Conservation (phyloP, 1,284 basidiomycete species). For the Apiotrichum veenhuisii region DNA sequence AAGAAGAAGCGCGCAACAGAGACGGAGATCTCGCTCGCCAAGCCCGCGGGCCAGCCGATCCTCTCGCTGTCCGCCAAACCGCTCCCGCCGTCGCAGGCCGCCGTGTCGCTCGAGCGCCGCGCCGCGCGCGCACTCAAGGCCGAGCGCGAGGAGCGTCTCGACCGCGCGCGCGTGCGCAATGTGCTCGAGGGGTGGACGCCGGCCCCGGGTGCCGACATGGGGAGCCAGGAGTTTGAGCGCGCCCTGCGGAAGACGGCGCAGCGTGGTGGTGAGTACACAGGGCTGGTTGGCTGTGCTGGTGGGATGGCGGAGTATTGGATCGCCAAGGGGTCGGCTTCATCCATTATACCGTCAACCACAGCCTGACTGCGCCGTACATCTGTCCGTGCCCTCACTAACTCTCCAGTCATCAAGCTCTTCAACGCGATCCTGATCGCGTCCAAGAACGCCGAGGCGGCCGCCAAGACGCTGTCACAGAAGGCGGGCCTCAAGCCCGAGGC, state of each 20-base stretch:
- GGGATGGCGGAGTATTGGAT: not conserved
- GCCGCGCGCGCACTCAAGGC: slow-evolving; percentile 35
- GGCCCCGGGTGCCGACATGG: slow-evolving; percentile 28
- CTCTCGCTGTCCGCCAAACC: slow-evolving; percentile 37
- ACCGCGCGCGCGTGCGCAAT: slow-evolving; percentile 42
- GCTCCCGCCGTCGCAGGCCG: slow-evolving; percentile 36
- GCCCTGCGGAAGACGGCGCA: slow-evolving; percentile 50
- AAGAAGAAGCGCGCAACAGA: slow-evolving; percentile 17
- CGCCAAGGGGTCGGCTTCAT: not conserved
- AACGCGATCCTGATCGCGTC: slow-evolving; percentile 50
- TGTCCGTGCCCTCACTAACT: not conserved
- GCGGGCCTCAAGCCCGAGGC: slow-evolving; percentile 41
- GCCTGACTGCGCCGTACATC: not conserved
- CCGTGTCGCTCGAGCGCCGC: slow-evolving; percentile 30
- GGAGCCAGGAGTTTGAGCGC: slow-evolving; percentile 49
- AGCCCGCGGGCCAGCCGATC: slow-evolving; percentile 29
- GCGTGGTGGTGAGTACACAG: slow-evolving; percentile 50
- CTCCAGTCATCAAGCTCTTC: slow-evolving; percentile 51
- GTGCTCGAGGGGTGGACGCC: slow-evolving; percentile 47
- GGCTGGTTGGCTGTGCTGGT: too few relatives aligned
- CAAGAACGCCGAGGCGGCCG: slow-evolving; percentile 37
- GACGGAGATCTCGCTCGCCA: not conserved
- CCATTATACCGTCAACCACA: not conserved
- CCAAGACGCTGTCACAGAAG: slow-evolving; percentile 22
- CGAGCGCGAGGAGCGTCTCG: slow-evolving; percentile 43